Evolutionary conservation across 2,329 filamentous ascomycete species (phyloP), one percentile per base, ranked within the genome.

Genomic region (Fusarium solani-melongenae): DNA sequence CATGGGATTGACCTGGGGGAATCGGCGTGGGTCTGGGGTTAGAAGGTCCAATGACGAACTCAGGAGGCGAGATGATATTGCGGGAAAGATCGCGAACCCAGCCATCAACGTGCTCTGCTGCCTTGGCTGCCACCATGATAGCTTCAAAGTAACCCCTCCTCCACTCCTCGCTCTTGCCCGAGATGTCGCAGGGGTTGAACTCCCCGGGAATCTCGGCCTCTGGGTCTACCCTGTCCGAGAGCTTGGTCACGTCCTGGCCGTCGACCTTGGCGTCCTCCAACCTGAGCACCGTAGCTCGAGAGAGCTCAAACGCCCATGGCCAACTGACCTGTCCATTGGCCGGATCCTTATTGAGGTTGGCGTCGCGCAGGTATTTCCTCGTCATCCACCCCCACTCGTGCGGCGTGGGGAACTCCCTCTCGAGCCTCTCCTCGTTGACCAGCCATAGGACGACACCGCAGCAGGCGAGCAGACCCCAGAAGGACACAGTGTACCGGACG

Each of bases 131-230:
- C 12, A 92, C 88, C 90, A 98, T 94, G 55, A 98, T 84, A 4
- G 92, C 88, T 78, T 97, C 91, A 78, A 92, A 95, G 82, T 98
- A 98, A 1, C 94, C 95, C 64, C 94, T 88, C 77, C 92, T 87
- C 96, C 95, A 98, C 58, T 92, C 87, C 82, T 97, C 94, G 71
- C 91, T 92, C 85, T 95, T 97, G 8, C 83, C 87, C 1, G 89
- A 89, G 64, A 96, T 85, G 79, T 98, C 94, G 73, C 90, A 90
- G 0, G 90, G 86, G 67, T 91, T 87, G 33, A 85, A 81, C 55
- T 96, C 80, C 0, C 89, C 93, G 20, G 89, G 87, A 0, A 94
- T 94, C 77, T 98, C 94, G 7, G 89, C 85, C 1, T 85, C 82
- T 0, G 87, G 86, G 75, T 96, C 88, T 74, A 96, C 92, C 41